These are phyloP conservation scores for Pholiota conissans DNA, from an alignment of 768 basidiomycete genomes.

Conservation along the genomic window DNA sequence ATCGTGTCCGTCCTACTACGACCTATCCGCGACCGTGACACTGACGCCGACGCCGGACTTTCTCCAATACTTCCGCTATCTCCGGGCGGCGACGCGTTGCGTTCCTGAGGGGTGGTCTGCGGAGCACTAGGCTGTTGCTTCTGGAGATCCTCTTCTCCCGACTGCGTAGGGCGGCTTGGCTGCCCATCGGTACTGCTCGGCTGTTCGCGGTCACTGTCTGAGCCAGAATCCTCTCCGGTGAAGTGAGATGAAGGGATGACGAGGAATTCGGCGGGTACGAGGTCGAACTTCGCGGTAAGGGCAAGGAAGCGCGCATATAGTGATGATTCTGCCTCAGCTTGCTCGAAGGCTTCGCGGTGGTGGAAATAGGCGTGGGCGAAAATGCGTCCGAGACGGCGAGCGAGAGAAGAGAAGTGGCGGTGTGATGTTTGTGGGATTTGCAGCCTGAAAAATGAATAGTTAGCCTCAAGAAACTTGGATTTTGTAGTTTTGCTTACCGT, in stretches of 20 bases:
- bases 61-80: constrained; percentile 14
- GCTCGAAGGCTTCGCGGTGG: constrained; percentile 88
- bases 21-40: constrained; percentile 43
- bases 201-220: constrained; percentile 14
- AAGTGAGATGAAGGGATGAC: constrained; percentile 59
- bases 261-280: constrained; percentile 82
- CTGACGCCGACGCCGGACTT: constrained; percentile 21
- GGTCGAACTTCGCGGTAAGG: constrained; percentile 74
- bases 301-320: constrained; percentile 89
- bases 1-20: constrained; percentile 73
- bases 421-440: constrained; percentile 79
- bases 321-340: constrained; percentile 87
- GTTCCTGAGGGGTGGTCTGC: neutral
- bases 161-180: constrained; percentile 6
- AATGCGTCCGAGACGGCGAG: constrained; percentile 88
- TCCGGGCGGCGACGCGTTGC: neutral
- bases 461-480: neutral
- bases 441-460: constrained; percentile 45
- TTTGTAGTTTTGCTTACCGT: constrained; percentile 46
- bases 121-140: neutral
- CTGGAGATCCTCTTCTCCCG: constrained; percentile 7
- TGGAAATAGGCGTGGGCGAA: constrained; percentile 97
- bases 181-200: constrained; percentile 25
- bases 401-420: constrained; percentile 88
- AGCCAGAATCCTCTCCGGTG: constrained; percentile 20